Evolutionary conservation across 1,139 yeast species (phyloP).

Genomic region (Lipomyces yarrowii): DNA sequence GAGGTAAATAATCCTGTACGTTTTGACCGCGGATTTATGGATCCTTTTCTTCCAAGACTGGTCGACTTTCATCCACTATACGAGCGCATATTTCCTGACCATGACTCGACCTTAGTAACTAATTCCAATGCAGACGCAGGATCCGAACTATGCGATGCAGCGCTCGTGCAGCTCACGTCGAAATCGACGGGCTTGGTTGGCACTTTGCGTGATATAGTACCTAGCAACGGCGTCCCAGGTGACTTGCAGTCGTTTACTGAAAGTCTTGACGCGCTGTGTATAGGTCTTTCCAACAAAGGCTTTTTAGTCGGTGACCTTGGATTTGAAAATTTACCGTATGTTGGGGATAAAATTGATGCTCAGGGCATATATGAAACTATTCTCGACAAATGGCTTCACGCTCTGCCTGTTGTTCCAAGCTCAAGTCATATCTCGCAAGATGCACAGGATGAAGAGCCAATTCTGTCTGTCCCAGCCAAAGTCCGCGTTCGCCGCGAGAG

Average conservation of each 20-base stretch:
- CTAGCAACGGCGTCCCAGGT: not conserved
- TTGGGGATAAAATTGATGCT: slow-evolving; percentile 11
- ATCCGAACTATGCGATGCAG: not conserved
- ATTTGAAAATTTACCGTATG: slow-evolving; percentile 5
- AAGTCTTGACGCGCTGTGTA: slow-evolving; percentile 5
- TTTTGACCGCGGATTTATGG: not conserved
- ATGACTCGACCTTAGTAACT: slow-evolving; percentile 10
- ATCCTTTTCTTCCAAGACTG: slow-evolving; percentile 5
- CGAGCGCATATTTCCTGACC: slow-evolving; percentile 10
- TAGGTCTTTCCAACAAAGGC: slow-evolving; percentile 1
- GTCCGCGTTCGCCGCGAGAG: slow-evolving; percentile 25
- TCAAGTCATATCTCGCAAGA: not conserved
- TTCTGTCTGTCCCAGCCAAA: slow-evolving; percentile 17
- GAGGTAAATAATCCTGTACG: not conserved
- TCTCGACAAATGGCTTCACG: slow-evolving; percentile 17
- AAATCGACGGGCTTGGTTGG: not conserved
- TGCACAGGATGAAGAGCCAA: not conserved
- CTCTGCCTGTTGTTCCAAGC: slow-evolving; percentile 10
- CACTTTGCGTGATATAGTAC: not conserved
- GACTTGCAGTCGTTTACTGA: slow-evolving; percentile 10
- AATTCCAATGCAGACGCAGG: not conserved
- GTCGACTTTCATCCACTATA: slow-evolving; percentile 15
- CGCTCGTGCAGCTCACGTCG: not conserved
- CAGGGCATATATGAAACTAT: slow-evolving; percentile 15
- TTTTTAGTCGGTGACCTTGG: slow-evolving; percentile 6